Conservation (phyloP, 495 filamentous ascomycete genomes). For the Thermothielavioides terrestris region DNA sequence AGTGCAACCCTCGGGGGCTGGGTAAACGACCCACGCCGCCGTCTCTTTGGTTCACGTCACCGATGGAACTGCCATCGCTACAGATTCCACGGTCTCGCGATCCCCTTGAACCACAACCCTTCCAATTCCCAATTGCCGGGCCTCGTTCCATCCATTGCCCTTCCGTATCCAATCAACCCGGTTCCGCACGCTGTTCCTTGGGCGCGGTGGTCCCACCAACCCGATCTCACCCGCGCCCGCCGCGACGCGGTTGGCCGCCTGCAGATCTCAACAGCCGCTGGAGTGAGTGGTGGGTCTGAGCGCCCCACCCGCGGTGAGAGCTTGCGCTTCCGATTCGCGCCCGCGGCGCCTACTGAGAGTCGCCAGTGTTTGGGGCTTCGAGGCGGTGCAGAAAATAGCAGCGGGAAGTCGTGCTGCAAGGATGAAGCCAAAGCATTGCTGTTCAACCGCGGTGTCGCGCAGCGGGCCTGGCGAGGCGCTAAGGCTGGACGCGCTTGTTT, state of each 20-base stretch:
- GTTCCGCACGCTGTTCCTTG: neutral
- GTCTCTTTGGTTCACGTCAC: too few species aligned
- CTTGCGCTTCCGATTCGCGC: neutral
- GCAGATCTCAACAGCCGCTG: neutral
- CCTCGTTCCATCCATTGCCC: neutral
- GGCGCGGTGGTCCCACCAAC: neutral
- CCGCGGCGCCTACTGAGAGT: neutral
- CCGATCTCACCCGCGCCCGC: too few species aligned
- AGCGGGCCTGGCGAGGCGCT: neutral
- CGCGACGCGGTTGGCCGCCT: neutral
- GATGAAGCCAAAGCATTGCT: neutral
- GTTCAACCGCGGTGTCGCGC: neutral
- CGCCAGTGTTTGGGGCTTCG: neutral
- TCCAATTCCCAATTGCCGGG: conserved; percentile 2
- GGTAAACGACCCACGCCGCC: too few species aligned
- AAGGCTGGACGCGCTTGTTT: conserved; percentile 2
- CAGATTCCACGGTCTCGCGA: too few species aligned
- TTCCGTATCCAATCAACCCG: neutral
- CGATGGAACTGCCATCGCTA: too few species aligned
- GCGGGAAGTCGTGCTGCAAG: too few species aligned
- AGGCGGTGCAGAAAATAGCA: neutral
- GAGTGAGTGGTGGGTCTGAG: neutral
- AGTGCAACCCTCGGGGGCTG: too few species aligned
- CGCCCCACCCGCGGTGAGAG: neutral
- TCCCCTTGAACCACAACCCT: too few species aligned